Evolutionary conservation across 2,329 filamentous ascomycete species (phyloP), one percentile per base, ranked within the genome.

Genomic region (Fusarium mexicanum): DNA sequence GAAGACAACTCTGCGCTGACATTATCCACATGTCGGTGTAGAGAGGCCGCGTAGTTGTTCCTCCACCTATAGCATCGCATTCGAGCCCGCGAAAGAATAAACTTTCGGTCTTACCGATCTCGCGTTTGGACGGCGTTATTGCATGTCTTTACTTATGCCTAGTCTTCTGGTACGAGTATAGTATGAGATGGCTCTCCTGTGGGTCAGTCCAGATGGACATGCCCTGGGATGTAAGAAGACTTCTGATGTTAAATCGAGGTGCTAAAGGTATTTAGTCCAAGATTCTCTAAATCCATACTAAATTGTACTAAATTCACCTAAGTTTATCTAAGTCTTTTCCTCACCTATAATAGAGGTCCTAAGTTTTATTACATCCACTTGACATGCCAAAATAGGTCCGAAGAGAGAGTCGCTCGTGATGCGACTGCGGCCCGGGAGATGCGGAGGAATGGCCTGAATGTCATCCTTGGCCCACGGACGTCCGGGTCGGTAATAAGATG

Each of bases 281-380:
- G 33, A 33, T 33, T 6, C 33, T 33, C 33, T 33, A 33, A 33
- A 33, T 33, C 13, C 3, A 33, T 33, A 33, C 2, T 16, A 14
- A 29, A 29, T 29, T 29, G 8, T 29, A 29, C 29, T 29, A 31
- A 33, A 16, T 16, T 33, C 3, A 33, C 33, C 13, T 3, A 16
- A 33, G 33, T 33, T 33, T 33, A 16, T 0, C 33, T 33, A 33
- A 33, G 13, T 0, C 33, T 33, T 33, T 33, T 33, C 16, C 0
- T 33, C 0, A 33, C 13, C 13, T 16, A 33, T 33, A 2, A 33
- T 33, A 33, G 1, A 33, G 33, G 2, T 14, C 0, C 33, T 33
- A 16, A 33, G 1, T 33, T 33, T 33, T 33, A 33, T 33, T 33
- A 1, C 6, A 33, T 33, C 5, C 33, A 1, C 33, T 33, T 33